These are phyloP conservation scores for Populus pruinosa DNA, from an alignment of 345 rosid species.

Conservation along the genomic window DNA sequence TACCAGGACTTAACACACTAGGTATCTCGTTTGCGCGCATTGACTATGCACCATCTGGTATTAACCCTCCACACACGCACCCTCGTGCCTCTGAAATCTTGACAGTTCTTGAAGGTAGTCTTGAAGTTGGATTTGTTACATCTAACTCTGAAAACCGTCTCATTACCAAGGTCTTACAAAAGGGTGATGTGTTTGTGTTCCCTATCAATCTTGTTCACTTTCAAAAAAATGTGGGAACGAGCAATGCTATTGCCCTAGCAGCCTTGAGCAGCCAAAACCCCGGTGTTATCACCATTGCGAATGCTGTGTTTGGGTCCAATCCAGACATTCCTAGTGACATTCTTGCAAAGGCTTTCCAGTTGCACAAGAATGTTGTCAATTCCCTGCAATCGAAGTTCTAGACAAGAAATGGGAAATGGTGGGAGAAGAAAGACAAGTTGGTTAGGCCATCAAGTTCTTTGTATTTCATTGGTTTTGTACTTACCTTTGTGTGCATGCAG, in stretches of 20 bases:
- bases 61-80: conserved; percentile 8
- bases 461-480: background rate
- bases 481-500: background rate
- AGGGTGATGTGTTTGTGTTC: conserved; percentile 13
- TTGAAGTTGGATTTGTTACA: conserved; percentile 15
- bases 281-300: conserved; percentile 13
- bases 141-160: conserved; percentile 15
- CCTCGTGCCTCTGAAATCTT: conserved; percentile 21
- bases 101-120: conserved; percentile 7
- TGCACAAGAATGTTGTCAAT: background rate
- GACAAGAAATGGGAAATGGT: background rate
- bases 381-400: conserved; percentile 6
- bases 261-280: conserved; percentile 17
- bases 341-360: conserved; percentile 10
- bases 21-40: background rate
- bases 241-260: conserved; percentile 9
- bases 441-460: background rate
- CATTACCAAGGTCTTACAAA: conserved; percentile 4
- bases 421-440: background rate
- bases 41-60: background rate
- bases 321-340: conserved; percentile 5
- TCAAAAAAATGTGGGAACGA: conserved; percentile 11
- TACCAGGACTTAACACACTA: background rate
- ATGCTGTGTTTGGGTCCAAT: conserved; percentile 8
- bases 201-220: conserved; percentile 14